Percentiles rank a stretch among this genome's conserved stretches.
Evolutionary conservation across 257 asterid genomes (phyloP).

Genomic region (Echites panduratus): DNA sequence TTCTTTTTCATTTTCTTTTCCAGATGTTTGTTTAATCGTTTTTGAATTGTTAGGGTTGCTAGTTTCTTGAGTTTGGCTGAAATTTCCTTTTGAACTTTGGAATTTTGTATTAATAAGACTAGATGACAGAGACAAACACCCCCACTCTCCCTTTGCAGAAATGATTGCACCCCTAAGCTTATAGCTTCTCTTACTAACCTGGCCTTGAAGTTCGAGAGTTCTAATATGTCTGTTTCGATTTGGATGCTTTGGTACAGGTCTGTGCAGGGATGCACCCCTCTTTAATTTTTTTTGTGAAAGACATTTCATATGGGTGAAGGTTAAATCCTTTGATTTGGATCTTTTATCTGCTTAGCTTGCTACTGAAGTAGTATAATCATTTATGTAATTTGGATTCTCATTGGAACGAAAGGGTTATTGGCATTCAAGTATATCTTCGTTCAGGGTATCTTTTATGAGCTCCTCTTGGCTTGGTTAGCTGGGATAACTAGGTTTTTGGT

Average conservation of each 20-base stretch:
- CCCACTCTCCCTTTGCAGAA: neutral
- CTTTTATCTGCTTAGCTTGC: neutral
- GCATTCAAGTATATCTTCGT: neutral
- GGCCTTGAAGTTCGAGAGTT: neutral
- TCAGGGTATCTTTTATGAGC: neutral
- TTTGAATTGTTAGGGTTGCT: neutral
- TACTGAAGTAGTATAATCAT: neutral
- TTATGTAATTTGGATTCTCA: neutral
- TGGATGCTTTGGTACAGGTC: neutral
- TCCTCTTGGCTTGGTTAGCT: neutral
- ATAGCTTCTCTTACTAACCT: neutral
- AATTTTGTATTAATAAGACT: neutral
- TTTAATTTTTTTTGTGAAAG: neutral
- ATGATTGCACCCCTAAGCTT: neutral
- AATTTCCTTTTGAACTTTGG: neutral
- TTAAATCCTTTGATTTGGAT: neutral
- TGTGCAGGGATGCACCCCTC: neutral
- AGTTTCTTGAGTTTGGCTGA: neutral
- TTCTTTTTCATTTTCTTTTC: neutral
- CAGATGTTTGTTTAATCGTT: neutral
- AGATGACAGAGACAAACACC: neutral
- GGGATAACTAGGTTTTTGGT: neutral
- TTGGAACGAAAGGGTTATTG: neutral
- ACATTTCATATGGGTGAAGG: neutral
- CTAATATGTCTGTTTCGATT: neutral